Conservation (phyloP, 2,329 filamentous ascomycete genomes). For the Neonectria coccinea region DNA sequence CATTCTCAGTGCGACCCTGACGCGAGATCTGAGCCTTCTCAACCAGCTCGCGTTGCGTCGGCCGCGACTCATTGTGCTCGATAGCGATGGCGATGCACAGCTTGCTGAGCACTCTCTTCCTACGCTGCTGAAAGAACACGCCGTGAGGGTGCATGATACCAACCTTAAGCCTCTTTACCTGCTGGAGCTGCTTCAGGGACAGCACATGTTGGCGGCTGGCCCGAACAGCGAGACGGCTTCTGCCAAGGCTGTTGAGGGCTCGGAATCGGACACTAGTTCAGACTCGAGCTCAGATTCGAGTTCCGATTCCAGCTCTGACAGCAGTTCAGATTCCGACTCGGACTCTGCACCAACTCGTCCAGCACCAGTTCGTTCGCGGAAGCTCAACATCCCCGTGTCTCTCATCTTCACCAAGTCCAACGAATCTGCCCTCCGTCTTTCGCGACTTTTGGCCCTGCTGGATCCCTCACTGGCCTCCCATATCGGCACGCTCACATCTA, state of each 20-base stretch:
- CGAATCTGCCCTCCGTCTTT: constrained; percentile 87
- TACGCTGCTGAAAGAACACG: constrained; percentile 70
- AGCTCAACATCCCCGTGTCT: constrained; percentile 58
- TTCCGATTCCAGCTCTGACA: constrained; percentile 49
- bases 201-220: constrained; percentile 55
- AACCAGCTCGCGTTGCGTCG: constrained; percentile 77
- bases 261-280: constrained; percentile 49
- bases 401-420: constrained; percentile 94
- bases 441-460: constrained; percentile 79
- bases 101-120: constrained; percentile 69
- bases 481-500: constrained; percentile 80
- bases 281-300: constrained; percentile 39
- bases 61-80: constrained; percentile 81
- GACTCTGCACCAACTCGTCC: constrained; percentile 45
- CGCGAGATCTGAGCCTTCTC: constrained; percentile 83
- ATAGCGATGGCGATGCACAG: constrained; percentile 62
- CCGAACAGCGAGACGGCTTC: constrained; percentile 25
- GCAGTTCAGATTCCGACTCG: constrained; percentile 50
- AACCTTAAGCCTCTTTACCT: constrained; percentile 86
- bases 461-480: constrained; percentile 66
- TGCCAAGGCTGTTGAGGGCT: constrained; percentile 48
- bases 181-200: constrained; percentile 76
- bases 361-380: constrained; percentile 32
- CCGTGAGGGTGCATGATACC: constrained; percentile 75
- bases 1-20: constrained; percentile 92